These are phyloP conservation scores for Coemansia sp. DNA, from an alignment of 192 early-diverging fungal genomes.

Conservation along the genomic window DNA sequence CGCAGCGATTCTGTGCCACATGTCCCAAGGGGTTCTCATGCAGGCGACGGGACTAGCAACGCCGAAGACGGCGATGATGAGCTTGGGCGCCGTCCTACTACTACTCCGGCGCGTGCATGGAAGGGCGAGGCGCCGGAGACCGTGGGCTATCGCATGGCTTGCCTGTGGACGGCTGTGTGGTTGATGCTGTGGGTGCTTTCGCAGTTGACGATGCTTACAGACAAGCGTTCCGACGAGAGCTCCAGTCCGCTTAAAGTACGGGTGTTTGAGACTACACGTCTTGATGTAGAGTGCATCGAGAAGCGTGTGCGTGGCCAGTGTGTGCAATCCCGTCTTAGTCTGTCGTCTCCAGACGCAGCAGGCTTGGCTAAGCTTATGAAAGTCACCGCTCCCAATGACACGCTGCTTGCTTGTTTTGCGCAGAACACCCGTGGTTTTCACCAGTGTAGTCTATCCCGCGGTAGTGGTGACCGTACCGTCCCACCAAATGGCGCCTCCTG, in stretches of 20 bases:
- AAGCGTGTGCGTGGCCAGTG: slow-evolving; percentile 5
- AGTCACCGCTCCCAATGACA: slow-evolving; percentile 8
- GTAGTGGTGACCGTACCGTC: background rate
- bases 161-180: slow-evolving; percentile 31
- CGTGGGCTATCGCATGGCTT: slow-evolving; percentile 35
- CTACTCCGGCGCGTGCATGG: background rate
- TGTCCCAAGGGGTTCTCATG: background rate
- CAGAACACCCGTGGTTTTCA: slow-evolving; percentile 39
- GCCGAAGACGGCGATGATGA: slow-evolving; percentile 11
- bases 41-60: background rate
- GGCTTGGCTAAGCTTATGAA: slow-evolving; percentile 31
- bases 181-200: slow-evolving; percentile 28
- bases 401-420: slow-evolving; percentile 23
- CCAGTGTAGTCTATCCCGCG: slow-evolving; percentile 24
- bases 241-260: slow-evolving; percentile 35
- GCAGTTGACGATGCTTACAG: slow-evolving; percentile 31
- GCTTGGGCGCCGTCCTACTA: slow-evolving; percentile 14
- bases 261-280: slow-evolving; percentile 29
- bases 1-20: background rate
- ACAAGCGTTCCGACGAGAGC: slow-evolving; percentile 21
- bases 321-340: slow-evolving; percentile 17
- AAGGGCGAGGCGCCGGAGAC: slow-evolving; percentile 40
- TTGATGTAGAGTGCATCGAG: slow-evolving; percentile 20
- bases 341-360: slow-evolving; percentile 46
- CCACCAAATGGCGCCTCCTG: slow-evolving; percentile 7